Percentiles rank a stretch among this genome's conserved stretches.
phyloP scores from a whole-genome alignment of 2,329 filamentous ascomycete species.

The Myriosclerotinia curreyana region DNA sequence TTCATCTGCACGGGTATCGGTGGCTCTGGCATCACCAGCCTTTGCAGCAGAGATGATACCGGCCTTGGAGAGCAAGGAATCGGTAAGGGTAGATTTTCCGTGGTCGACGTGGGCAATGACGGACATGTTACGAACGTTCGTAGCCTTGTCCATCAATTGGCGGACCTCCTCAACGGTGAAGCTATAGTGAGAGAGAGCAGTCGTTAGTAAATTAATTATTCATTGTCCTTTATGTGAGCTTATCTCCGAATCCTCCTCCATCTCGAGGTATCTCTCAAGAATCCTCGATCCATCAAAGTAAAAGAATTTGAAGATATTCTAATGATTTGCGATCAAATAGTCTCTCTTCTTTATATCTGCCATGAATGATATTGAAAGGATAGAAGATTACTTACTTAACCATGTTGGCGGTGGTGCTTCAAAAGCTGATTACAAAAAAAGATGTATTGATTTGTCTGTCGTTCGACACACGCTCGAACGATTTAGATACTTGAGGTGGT shows the following conservation, averaged over 20 bases:
- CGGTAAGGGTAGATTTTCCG: constrained; percentile 99
- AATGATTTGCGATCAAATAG: not conserved
- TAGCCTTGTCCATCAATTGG: constrained; percentile 73
- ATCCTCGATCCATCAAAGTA: not conserved
- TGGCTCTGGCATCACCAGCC: constrained; percentile 93
- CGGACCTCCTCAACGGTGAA: constrained; percentile 97
- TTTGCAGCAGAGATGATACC: constrained; percentile 99
- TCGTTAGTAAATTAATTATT: constrained; percentile 47
- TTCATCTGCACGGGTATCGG: constrained; percentile 94
- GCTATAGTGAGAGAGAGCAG: constrained; percentile 53
- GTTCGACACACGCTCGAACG: constrained; percentile 25
- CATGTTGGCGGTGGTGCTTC: constrained; percentile 87
- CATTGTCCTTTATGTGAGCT: not conserved
- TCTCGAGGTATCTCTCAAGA: constrained; percentile 1
- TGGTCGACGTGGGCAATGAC: constrained; percentile 99
- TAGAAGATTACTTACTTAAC: constrained; percentile 79
- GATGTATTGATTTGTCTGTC: constrained; percentile 15
- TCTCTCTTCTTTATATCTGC: not conserved
- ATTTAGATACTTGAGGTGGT: constrained; percentile 14
- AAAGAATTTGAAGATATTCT: not conserved
- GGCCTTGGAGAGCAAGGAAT: constrained; percentile 97
- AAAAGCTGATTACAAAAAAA: constrained; percentile 39
- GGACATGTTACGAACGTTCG: constrained; percentile 91
- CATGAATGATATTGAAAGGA: not conserved
- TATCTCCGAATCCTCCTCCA: constrained; percentile 20